phyloP scores from a whole-genome alignment of 139 green algal species.

The Pleodorina starrii region DNA sequence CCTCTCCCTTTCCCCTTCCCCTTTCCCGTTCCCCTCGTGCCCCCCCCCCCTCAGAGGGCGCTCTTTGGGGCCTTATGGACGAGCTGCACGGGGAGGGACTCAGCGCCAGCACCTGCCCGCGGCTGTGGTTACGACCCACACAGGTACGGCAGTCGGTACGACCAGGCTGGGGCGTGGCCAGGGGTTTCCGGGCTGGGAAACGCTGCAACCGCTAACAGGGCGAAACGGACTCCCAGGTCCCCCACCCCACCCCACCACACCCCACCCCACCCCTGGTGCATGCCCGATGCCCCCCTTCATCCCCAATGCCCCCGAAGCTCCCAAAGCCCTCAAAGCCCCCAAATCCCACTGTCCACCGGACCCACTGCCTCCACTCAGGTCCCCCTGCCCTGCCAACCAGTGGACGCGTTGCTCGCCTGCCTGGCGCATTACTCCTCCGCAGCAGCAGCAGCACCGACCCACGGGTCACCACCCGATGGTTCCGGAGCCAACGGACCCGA shows the following conservation, averaged over 20 bases:
- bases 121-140: constrained; percentile 13
- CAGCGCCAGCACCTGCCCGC: constrained; percentile 9
- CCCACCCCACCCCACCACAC: too few relatives aligned
- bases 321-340: too few relatives aligned
- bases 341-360: not conserved
- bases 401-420: constrained; percentile 1
- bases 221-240: too few relatives aligned
- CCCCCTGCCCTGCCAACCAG: constrained; percentile 23
- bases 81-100: constrained; percentile 32
- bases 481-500: not conserved
- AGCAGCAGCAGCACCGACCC: not conserved
- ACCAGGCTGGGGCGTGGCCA: too few relatives aligned
- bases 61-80: constrained; percentile 21
- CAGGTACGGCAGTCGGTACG: not conserved
- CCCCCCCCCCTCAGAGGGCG: not conserved
- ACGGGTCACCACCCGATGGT: not conserved
- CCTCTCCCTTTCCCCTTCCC: too few relatives aligned
- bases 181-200: too few relatives aligned
- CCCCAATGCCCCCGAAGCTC: too few relatives aligned
- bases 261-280: too few relatives aligned
- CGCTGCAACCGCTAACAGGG: too few relatives aligned
- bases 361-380: not conserved
- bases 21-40: too few relatives aligned
- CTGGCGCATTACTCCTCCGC: not conserved
- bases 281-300: too few relatives aligned